Evolutionary conservation across 495 filamentous ascomycete genomes (phyloP), one percentile per base, ranked within the genome.

Genomic region (Aspergillus sclerotioniger): DNA sequence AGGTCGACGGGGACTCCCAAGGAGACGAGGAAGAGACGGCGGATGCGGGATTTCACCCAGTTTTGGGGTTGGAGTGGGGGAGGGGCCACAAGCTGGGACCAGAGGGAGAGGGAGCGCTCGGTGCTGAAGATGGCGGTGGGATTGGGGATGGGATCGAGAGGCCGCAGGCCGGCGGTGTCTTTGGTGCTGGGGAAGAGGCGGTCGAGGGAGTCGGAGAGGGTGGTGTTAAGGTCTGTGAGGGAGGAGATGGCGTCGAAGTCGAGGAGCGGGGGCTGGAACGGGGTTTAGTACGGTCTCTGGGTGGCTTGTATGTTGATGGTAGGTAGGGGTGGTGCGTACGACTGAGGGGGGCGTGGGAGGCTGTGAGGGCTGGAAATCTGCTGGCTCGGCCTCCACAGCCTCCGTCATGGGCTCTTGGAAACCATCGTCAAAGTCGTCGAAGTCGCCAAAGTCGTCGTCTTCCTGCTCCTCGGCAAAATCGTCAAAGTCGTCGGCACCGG

Each of bases 31-130:
- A 99, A 99, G 39, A 98, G 84, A 9, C 94, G 89, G 53, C 94
- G 90, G 66, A 97, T 98, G 51, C 93, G 91, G 49, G 90, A 96
- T 56, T 95, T 91, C 58, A 96, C 91, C 94, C 94, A 99, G 72
- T 99, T 93, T 0, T 95, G 93, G 1, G 94, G 95, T 68, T 96
- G 92, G 28, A 98, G 84, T 3, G 94, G 92, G 0, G 94, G 94
- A 19, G 94, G 93, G 2, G 93, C 92, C 16, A 95, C 89, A 31
- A 99, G 86, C 74, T 99, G 95, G 29, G 91, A 90, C 94, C 94
- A 99, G 37, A 99, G 83, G 5, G 95, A 96, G 61, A 88, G 83
- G 62, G 89, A 93, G 52, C 85, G 81, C 61, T 83, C 78, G 46
- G 82, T 83, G 62, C 67, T 78, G 63, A 80, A 81, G 58, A 79